Evolutionary conservation across 495 filamentous ascomycete species (phyloP), one percentile per base, ranked within the genome.

Genomic region (Delitschia confertaspora): DNA sequence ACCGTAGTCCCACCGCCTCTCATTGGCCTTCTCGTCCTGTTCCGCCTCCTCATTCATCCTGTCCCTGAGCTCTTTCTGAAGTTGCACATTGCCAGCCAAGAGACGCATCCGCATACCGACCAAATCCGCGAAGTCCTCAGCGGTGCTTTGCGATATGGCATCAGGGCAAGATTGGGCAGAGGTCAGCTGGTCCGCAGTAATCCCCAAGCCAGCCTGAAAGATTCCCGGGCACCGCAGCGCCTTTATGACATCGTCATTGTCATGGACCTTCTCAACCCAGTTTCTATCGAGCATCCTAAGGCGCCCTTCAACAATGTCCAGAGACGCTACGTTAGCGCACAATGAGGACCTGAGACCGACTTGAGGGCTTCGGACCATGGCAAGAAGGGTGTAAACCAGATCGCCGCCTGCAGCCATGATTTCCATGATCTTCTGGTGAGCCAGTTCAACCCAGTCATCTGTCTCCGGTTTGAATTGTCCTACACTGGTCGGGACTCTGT

Each of bases 401-500:
- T 77, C 5, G 61, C 73, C 38, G 6, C 32, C 51, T 17, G 26
- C 19, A 1, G 17, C 33, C 53, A 56, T 56, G 21, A 56, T 21
- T 13, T 27, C 30, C 1, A 11, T 10, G 19, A 56, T 39, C 6
- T 25, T 27, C 4, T 70, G 66, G 52, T 65, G 66, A 47, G 74
- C 75, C 37, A 69, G 65, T 4, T 58, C 59, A 71, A 79, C 74
- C 35, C 72, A 66, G 13, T 62, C 61, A 25, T 69, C 18, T 6
- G 16, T 14, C 7, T 19, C 22, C 2, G 26, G 31, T 11, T 50
- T 42, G 24, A 16, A 59, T 67, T 54, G 65, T 80, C 86, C 83
- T 23, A 94, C 65, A 43, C 72, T 71, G 29, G 79, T 69, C 9
- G 91, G 91, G 49, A 79, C 74, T 22, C 67, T 65, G 60, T 88